Base-by-base conservation (phyloP, 2,329 filamentous ascomycete species). In the Alternaria dauci region DNA sequence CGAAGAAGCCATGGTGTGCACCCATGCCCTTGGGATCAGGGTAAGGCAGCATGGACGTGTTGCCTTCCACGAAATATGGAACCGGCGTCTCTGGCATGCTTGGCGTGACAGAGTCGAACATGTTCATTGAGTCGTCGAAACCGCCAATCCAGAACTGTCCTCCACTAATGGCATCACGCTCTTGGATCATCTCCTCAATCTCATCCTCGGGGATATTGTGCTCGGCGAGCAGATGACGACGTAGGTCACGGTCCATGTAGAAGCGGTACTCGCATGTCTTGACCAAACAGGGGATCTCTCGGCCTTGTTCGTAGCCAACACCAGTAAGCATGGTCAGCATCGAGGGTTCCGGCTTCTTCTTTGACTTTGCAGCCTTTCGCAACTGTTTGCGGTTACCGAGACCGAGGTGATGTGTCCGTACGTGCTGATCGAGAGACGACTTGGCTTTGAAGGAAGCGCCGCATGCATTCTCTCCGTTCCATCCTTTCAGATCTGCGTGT, bases 401-500 rank as follows among this genome's bases (percentile, higher is more conserved):
- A n/a, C 89, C 88, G 26, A 97, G 82, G 76, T 98, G 94, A 23
- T 92, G 86, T 48, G 90, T 93, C 20, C 92, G 89, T 44, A 97
- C 85, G 74, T 98, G 94, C 67, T 95, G 91, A 76, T 94, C 91
- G 0, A 97, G 84, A 30, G 88, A 88, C 18, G 87, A 85, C 77
- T 96, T 97, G 62, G 90, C 91, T 59, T 87, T 86, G 72, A 96
- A 95, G 36, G 86, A 85, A 62, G 88, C 86, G 2, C 90, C 91
- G 72, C 94, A 98, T 16, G 90, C 91, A 52, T 88, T 83, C 9
- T 84, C 79, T 23, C 84, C 85, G 58, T 86, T 82, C 90, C 93
- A 96, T 6, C 78, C 82, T 9, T 81, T 78, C 2, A 95, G 70
- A 43, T 81, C 79, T 20, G 73, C 80, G 44, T 87, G 87, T 30